Percentiles rank a stretch among this genome's conserved stretches.
These are phyloP conservation scores for Nannochloropsis oceanica DNA, from an alignment of 108 stramenopile genomes.

Conservation along the genomic window DNA sequence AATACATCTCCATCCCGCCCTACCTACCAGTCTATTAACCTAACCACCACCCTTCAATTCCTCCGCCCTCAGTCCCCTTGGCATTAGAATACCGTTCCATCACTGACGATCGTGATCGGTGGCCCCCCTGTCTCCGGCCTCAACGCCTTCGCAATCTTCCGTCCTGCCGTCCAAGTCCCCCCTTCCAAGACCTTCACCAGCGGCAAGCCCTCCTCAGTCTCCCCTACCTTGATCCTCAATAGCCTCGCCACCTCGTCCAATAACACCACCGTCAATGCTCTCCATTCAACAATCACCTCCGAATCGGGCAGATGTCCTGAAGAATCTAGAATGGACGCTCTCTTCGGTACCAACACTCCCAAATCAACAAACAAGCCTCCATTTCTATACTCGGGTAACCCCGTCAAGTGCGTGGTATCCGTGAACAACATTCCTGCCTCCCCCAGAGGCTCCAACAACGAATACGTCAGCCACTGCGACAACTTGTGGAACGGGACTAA, in stretches of 20 bases:
- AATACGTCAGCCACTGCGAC: conserved; percentile 37
- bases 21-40: not conserved
- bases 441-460: conserved; percentile 29
- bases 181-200: conserved; percentile 30
- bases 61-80: not conserved
- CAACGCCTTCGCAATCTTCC: conserved; percentile 8
- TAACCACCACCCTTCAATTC: not conserved
- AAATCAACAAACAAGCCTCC: conserved; percentile 23
- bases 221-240: conserved; percentile 5
- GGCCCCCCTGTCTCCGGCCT: conserved; percentile 8
- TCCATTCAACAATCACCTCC: conserved; percentile 31
- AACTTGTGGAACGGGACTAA: conserved; percentile 34
- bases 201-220: conserved; percentile 14
- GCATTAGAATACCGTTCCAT: conserved; percentile 20
- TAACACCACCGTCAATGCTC: conserved; percentile 23
- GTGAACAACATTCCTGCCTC: conserved; percentile 8
- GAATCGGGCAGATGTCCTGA: not conserved
- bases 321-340: not conserved
- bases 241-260: conserved; percentile 15
- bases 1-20: not conserved
- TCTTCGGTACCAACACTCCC: conserved; percentile 16
- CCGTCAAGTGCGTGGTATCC: conserved; percentile 14
- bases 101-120: conserved; percentile 20
- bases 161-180: conserved; percentile 31
- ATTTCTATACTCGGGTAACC: conserved; percentile 27